Percentiles rank a stretch among this genome's conserved stretches.
These are phyloP conservation scores for Cardiospermum halicacabum DNA, from an alignment of 345 rosid genomes.

Conservation along the genomic window DNA sequence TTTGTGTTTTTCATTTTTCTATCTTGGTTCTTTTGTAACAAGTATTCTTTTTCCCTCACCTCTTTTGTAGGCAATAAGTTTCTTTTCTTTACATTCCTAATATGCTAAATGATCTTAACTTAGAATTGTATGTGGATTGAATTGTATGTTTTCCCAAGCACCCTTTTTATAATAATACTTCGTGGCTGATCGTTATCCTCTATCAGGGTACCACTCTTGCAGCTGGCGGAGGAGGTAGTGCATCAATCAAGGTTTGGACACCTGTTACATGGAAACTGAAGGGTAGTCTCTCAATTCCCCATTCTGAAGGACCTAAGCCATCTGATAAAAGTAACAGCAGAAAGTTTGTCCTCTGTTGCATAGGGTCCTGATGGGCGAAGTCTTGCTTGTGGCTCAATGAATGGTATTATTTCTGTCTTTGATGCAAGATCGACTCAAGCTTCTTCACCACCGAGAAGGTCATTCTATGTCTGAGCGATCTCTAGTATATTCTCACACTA, in stretches of 20 bases:
- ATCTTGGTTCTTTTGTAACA: no score
- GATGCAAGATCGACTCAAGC: slow-evolving; percentile 77
- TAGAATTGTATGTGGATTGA: background rate
- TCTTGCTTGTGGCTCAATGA: slow-evolving; percentile 91
- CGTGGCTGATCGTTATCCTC: no score
- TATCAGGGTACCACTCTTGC: slow-evolving; percentile 87
- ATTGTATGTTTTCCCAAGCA: background rate
- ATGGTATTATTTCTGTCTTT: slow-evolving; percentile 79
- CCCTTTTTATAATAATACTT: no score
- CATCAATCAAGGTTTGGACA: slow-evolving; percentile 92
- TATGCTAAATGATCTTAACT: background rate
- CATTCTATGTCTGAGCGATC: slow-evolving; percentile 93
- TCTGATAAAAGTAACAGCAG: slow-evolving; percentile 79
- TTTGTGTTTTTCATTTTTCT: background rate
- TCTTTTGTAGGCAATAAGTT: background rate
- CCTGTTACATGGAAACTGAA: slow-evolving; percentile 82
- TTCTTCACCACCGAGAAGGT: slow-evolving; percentile 84
- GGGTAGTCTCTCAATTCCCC: slow-evolving; percentile 68
- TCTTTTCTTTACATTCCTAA: background rate
- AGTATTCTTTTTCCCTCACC: background rate
- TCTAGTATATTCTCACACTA: slow-evolving; percentile 73
- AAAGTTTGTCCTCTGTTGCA: slow-evolving; percentile 86
- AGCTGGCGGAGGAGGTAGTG: slow-evolving; percentile 99
- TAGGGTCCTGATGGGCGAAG: slow-evolving; percentile 88
- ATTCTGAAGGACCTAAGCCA: slow-evolving; percentile 75